These are phyloP conservation scores for Brettanomyces nanus DNA, from an alignment of 805 yeast species.

Conservation along the genomic window DNA sequence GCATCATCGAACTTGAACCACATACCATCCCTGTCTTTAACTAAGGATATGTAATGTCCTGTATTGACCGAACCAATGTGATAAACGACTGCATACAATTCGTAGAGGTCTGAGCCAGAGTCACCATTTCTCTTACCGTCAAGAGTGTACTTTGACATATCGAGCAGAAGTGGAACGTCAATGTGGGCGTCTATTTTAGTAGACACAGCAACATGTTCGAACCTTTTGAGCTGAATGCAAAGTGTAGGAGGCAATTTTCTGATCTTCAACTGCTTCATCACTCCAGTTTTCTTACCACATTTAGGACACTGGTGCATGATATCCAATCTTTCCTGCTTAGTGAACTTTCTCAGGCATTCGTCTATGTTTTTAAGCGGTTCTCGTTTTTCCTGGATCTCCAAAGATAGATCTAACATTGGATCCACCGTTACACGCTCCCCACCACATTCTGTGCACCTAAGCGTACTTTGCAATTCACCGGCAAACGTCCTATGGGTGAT, in stretches of 20 bases:
- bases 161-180: constrained; percentile 61
- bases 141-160: constrained; percentile 54
- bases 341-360: constrained; percentile 70
- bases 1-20: constrained; percentile 95
- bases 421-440: constrained; percentile 65
- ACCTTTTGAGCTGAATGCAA: constrained; percentile 77
- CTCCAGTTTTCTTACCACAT: constrained; percentile 57
- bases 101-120: constrained; percentile 40
- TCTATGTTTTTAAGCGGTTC: constrained; percentile 31
- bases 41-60: constrained; percentile 84
- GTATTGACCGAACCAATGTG: constrained; percentile 93
- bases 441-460: constrained; percentile 64
- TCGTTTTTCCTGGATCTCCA: constrained; percentile 50
- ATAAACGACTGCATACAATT: constrained; percentile 77
- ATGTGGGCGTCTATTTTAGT: constrained; percentile 73
- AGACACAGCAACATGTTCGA: constrained; percentile 49
- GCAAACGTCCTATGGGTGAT: constrained; percentile 76
- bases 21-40: constrained; percentile 61
- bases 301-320: constrained; percentile 59
- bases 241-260: constrained; percentile 68
- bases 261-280: constrained; percentile 64
- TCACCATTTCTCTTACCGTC: constrained; percentile 3
- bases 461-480: constrained; percentile 75
- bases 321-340: constrained; percentile 70
- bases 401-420: constrained; percentile 82